Evolutionary conservation across 1,139 yeast genomes (phyloP).

Genomic region (Suhomyces guaymorum): DNA sequence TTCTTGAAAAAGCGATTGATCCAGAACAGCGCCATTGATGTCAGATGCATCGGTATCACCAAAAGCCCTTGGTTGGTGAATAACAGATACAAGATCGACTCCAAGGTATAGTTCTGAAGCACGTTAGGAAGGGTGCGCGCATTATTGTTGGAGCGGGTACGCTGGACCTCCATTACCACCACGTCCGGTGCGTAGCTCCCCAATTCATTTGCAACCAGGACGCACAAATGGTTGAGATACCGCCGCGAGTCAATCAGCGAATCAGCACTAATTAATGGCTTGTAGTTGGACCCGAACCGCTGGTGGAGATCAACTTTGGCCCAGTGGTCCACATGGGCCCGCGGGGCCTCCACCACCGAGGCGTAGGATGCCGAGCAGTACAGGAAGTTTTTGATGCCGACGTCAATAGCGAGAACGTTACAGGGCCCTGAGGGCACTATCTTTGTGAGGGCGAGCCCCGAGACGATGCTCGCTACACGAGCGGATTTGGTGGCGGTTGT

Average conservation of each 20-base stretch:
- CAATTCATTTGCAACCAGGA: conserved; percentile 22
- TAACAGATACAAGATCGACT: conserved; percentile 32
- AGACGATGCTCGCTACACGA: conserved; percentile 26
- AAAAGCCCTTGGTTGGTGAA: conserved; percentile 15
- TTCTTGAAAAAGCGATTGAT: conserved; percentile 35
- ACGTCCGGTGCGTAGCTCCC: conserved; percentile 19
- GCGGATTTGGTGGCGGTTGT: conserved; percentile 27
- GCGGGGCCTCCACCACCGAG: conserved; percentile 11
- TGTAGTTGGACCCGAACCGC: conserved; percentile 19
- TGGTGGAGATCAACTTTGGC: conserved; percentile 30
- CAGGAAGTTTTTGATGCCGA: conserved; percentile 46
- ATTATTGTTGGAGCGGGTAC: conserved; percentile 38
- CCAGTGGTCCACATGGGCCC: conserved; percentile 26
- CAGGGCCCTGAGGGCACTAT: conserved; percentile 17
- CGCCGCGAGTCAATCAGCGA: conserved; percentile 28
- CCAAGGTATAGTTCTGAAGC: conserved; percentile 37
- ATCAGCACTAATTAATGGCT: conserved; percentile 15
- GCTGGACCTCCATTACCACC: conserved; percentile 39
- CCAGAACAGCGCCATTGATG: conserved; percentile 41
- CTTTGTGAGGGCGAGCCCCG: conserved; percentile 21
- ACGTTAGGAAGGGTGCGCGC: conserved; percentile 43
- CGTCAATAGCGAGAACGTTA: conserved; percentile 34
- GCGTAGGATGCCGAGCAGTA: conserved; percentile 30
- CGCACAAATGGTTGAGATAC: conserved; percentile 28
- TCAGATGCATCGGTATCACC: conserved; percentile 37